A percentile compares a stretch with the other conserved stretches of the same genome.
Evolutionary conservation across 2,329 filamentous ascomycete species (phyloP).

Genomic region (Alternaria consortialis): DNA sequence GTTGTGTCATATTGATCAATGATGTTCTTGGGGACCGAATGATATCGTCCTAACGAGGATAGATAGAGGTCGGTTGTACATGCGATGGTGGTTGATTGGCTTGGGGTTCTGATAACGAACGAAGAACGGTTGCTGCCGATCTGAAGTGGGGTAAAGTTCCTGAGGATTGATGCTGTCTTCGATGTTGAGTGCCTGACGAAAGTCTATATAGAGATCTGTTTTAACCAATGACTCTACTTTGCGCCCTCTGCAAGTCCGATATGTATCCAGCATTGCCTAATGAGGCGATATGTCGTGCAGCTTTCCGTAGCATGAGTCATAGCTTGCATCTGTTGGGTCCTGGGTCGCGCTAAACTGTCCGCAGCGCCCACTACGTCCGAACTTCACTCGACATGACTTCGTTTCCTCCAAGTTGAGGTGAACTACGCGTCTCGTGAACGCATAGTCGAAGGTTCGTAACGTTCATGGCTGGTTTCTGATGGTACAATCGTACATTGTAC

Average conservation of each 20-base stretch:
- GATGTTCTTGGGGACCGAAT: not conserved
- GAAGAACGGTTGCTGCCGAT: not conserved
- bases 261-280: slow-evolving; percentile 22
- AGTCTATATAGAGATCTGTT: slow-evolving; percentile 27
- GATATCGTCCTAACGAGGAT: not conserved
- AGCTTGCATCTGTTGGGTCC: slow-evolving; percentile 24
- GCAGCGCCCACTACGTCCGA: slow-evolving; percentile 13
- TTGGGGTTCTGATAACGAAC: not conserved
- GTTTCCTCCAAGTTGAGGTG: not conserved
- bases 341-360: slow-evolving; percentile 17
- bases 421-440: not conserved
- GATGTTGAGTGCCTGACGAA: slow-evolving; percentile 22
- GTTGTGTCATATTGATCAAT: slow-evolving; percentile 45
- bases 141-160: slow-evolving; percentile 9
- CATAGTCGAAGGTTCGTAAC: not conserved
- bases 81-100: not conserved
- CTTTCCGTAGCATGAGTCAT: slow-evolving; percentile 42
- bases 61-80: not conserved
- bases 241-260: slow-evolving; percentile 30
- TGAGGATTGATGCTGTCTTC: slow-evolving; percentile 14
- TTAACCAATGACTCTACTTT: slow-evolving; percentile 21
- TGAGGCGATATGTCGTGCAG: slow-evolving; percentile 42
- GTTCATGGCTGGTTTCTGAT: not conserved
- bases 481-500: not conserved
- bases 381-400: not conserved